Percentiles rank a stretch among this genome's conserved stretches.
These are phyloP conservation scores for Lepidium sativum DNA, from an alignment of 345 rosid genomes.

Conservation along the genomic window DNA sequence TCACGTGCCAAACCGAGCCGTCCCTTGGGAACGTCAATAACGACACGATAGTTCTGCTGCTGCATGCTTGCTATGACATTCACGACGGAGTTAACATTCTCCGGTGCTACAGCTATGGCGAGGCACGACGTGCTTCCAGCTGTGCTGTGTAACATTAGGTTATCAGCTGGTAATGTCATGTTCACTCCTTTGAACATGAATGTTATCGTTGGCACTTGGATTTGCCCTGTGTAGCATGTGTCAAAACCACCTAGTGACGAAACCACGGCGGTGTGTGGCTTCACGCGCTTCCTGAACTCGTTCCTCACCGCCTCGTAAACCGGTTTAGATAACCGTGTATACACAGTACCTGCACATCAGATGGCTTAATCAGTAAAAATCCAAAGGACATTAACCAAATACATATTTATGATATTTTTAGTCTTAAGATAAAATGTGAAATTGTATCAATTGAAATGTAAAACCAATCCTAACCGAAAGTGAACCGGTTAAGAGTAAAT, in stretches of 20 bases:
- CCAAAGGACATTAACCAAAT: neutral
- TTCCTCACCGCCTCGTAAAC: conserved; percentile 72
- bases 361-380: neutral
- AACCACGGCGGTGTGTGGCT: conserved; percentile 33
- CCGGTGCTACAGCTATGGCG: conserved; percentile 78
- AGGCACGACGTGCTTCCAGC: conserved; percentile 68
- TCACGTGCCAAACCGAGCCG: conserved; percentile 82
- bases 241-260: conserved; percentile 81
- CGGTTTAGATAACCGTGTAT: conserved; percentile 54
- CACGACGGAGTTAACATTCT: conserved; percentile 73
- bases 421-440: too few relatives aligned
- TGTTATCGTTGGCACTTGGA: conserved; percentile 60
- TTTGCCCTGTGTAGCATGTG: conserved; percentile 64
- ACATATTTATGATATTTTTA: neutral
- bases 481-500: neutral
- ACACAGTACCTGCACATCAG: conserved; percentile 51
- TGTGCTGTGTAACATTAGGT: conserved; percentile 72
- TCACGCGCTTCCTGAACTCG: conserved; percentile 58
- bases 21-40: conserved; percentile 70
- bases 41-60: conserved; percentile 80
- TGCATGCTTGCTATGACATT: conserved; percentile 93
- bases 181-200: conserved; percentile 85
- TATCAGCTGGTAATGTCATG: conserved; percentile 67
- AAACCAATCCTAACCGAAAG: neutral
- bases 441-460: neutral